These are phyloP conservation scores for Peribolospora baueri DNA, from an alignment of 768 basidiomycete species.

Conservation along the genomic window DNA sequence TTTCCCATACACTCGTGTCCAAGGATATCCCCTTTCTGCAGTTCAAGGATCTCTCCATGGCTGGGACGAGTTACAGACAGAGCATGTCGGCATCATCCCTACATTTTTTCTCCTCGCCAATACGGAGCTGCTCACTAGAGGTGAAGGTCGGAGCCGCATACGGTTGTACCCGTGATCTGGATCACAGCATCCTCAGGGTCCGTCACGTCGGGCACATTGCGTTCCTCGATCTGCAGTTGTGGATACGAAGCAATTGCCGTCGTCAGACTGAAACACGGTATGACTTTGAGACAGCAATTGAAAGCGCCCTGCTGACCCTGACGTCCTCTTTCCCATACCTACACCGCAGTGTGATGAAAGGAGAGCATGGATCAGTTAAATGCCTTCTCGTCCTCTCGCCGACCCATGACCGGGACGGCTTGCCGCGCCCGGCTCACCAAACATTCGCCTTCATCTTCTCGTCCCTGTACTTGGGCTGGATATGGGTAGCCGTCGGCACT, in stretches of 20 bases:
- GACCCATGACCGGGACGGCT: too few relatives aligned
- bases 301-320: too few relatives aligned
- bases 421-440: too few relatives aligned
- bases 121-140: constrained; percentile 18
- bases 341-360: constrained; percentile 2
- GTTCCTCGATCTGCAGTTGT: constrained; percentile 2
- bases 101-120: too few relatives aligned
- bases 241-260: neutral
- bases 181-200: constrained; percentile 53
- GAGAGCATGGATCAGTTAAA: neutral
- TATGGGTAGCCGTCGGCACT: too few relatives aligned
- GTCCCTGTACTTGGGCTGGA: neutral
- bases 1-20: constrained; percentile 49
- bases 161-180: constrained; percentile 49
- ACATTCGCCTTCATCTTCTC: constrained; percentile 7
- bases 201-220: constrained; percentile 26
- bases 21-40: constrained; percentile 50
- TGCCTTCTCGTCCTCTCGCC: too few relatives aligned
- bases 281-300: too few relatives aligned
- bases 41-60: constrained; percentile 40
- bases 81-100: neutral
- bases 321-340: constrained; percentile 3
- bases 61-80: constrained; percentile 5
- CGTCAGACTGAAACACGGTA: neutral
- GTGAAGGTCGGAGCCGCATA: constrained; percentile 45